Evolutionary conservation across 1,284 basidiomycete genomes (phyloP), one percentile per base, ranked within the genome.

Genomic region (Trametes hirsuta): DNA sequence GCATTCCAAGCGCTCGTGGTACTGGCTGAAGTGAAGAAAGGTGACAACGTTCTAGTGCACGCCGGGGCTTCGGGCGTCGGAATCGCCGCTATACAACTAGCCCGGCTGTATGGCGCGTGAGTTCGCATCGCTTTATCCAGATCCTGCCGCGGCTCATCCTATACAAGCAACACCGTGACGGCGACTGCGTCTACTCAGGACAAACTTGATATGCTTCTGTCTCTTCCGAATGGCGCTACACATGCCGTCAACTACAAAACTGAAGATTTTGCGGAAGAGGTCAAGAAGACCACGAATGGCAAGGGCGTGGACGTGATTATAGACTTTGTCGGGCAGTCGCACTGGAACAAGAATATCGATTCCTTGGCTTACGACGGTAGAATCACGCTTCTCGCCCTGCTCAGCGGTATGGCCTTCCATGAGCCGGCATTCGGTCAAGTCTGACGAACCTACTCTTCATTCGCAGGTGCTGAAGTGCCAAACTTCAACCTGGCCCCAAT

Each of bases 11-110:
- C 91, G 0, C 75, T 96, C 22, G 81, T 91, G 59, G 73, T 89
- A 34, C 85, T 88, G 62, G 90, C 88, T 2, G 81, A 89, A 65
- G 70, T 95, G 48, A 84, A 89, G 70, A 72, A 81, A 64, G 88
- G 87, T 35, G 89, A 94, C 52, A 78, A 91, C 67, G 91, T 94
- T 10, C 81, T 98, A 21, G 82, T 98, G 24, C 96, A 97, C 71
- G 94, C 94, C 24, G 94, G 90, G 9, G 94, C 93, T 3, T 93
- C 91, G 9, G 94, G 95, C 51, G 95, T 98, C 2, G 96, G 96
- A 2, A 76, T 97, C 14, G 91, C 95, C 2, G 94, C 94, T 3
- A 94, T 94, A 58, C 96, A 98, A 76, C 79, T 98, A 21, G 93
- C 95, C 12, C 84, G 90, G 58, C 72, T 84, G 55, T 87, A 83